A percentile compares a stretch with the other conserved stretches of the same genome.
Evolutionary conservation across 1,139 yeast species (phyloP).

Genomic region (Yamadazyma buinensis): DNA sequence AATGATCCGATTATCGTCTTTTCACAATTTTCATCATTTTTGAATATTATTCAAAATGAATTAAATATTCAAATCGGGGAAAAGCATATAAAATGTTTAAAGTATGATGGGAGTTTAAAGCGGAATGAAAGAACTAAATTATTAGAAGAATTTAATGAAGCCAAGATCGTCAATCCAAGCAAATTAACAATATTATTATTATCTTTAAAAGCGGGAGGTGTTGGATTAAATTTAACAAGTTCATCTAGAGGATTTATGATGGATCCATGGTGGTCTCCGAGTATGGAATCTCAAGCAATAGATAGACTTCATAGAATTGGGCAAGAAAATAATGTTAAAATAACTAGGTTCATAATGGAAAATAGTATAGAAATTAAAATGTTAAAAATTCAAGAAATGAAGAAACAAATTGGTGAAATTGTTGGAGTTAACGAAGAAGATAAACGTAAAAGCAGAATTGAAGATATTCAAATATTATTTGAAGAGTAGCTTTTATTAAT

Average conservation of each 20-base stretch:
- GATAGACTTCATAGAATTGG: slow-evolving; percentile 94
- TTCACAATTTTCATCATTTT: slow-evolving; percentile 83
- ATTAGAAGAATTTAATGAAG: slow-evolving; percentile 48
- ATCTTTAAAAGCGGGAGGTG: slow-evolving; percentile 93
- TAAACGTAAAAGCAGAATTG: slow-evolving; percentile 67
- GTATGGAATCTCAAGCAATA: slow-evolving; percentile 91
- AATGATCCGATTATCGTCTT: slow-evolving; percentile 81
- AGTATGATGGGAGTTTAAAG: slow-evolving; percentile 80
- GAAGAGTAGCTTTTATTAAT: slow-evolving; percentile 45
- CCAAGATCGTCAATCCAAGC: slow-evolving; percentile 18
- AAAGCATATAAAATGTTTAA: slow-evolving; percentile 29
- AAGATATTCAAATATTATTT: slow-evolving; percentile 76
- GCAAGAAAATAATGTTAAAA: slow-evolving; percentile 68
- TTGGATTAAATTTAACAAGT: slow-evolving; percentile 83
- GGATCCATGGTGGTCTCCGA: slow-evolving; percentile 99
- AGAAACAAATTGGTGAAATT: slow-evolving; percentile 81
- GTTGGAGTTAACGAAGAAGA: slow-evolving; percentile 79
- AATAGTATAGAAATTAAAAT: slow-evolving; percentile 88
- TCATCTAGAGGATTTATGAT: slow-evolving; percentile 87
- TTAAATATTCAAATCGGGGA: slow-evolving; percentile 37
- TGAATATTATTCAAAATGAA: slow-evolving; percentile 72
- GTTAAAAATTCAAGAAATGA: slow-evolving; percentile 82
- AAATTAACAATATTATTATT: slow-evolving; percentile 59
- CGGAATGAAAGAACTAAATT: slow-evolving; percentile 65
- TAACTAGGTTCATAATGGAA: slow-evolving; percentile 75